phyloP scores from a whole-genome alignment of 1,139 yeast species.

The Pichia sp. region DNA sequence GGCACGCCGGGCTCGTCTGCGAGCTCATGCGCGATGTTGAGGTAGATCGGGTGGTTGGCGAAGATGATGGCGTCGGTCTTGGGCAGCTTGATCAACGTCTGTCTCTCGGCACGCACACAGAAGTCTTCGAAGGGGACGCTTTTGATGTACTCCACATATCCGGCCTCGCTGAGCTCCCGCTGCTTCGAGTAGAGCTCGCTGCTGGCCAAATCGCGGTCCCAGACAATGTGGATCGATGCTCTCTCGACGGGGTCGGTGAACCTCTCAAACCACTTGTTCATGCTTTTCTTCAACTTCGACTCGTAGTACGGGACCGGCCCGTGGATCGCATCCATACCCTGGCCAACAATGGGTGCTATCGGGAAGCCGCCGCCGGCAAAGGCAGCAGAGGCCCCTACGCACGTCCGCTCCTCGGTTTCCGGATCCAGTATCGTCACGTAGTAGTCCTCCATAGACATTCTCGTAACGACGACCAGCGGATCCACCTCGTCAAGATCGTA shows the following conservation, averaged over 20 bases:
- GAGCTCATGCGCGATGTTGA: slow-evolving; percentile 55
- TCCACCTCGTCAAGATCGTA: slow-evolving; percentile 45
- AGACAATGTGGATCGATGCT: slow-evolving; percentile 49
- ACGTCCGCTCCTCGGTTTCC: slow-evolving; percentile 39
- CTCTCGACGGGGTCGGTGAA: slow-evolving; percentile 47
- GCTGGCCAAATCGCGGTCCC: slow-evolving; percentile 46
- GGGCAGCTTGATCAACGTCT: slow-evolving; percentile 46
- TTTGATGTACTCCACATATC: slow-evolving; percentile 23
- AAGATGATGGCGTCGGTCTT: slow-evolving; percentile 46
- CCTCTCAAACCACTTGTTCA: slow-evolving; percentile 52
- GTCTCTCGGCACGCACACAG: slow-evolving; percentile 57
- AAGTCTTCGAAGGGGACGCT: slow-evolving; percentile 41
- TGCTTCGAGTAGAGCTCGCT: slow-evolving; percentile 38
- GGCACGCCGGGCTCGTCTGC: slow-evolving; percentile 68
- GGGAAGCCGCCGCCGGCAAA: slow-evolving; percentile 57
- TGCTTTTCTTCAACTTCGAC: slow-evolving; percentile 43
- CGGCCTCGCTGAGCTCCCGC: slow-evolving; percentile 23
- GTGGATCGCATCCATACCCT: slow-evolving; percentile 44
- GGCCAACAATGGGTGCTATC: slow-evolving; percentile 40
- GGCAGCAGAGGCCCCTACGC: slow-evolving; percentile 52
- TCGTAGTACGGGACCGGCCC: slow-evolving; percentile 47
- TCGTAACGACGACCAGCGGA: slow-evolving; percentile 44
- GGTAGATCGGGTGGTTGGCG: slow-evolving; percentile 60
- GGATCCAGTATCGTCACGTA: slow-evolving; percentile 36
- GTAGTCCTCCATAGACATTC: slow-evolving; percentile 50